Percentiles rank a stretch among this genome's conserved stretches.
Conservation (phyloP, 768 basidiomycete species). For the Termitomyces sp. region DNA sequence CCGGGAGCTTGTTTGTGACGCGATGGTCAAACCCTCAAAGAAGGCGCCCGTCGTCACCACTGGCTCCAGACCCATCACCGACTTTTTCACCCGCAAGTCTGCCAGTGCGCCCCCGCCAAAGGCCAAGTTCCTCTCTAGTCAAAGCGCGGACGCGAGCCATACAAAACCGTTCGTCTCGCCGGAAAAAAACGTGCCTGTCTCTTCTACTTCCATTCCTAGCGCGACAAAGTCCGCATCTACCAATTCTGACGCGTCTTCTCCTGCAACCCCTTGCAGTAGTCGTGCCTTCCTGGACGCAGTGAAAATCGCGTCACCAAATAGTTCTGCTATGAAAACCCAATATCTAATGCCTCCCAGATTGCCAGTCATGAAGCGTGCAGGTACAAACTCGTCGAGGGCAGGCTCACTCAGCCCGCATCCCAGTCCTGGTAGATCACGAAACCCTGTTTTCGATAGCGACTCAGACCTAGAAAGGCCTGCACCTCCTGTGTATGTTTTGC, state of each 20-base stretch:
- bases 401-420: slow-evolving; percentile 11
- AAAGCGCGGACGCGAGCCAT: slow-evolving; percentile 10
- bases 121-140: slow-evolving; percentile 7
- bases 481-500: slow-evolving; percentile 29
- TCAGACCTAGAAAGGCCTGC: slow-evolving; percentile 29
- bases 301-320: slow-evolving; percentile 23
- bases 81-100: slow-evolving; percentile 42
- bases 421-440: slow-evolving; percentile 26
- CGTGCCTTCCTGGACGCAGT: slow-evolving; percentile 17
- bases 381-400: slow-evolving; percentile 1
- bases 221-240: slow-evolving; percentile 17
- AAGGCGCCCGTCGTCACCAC: slow-evolving; percentile 19
- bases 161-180: slow-evolving; percentile 5
- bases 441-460: slow-evolving; percentile 36
- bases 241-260: slow-evolving; percentile 21
- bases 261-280: slow-evolving; percentile 5
- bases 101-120: slow-evolving; percentile 17
- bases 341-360: slow-evolving; percentile 9
- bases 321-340: slow-evolving; percentile 7
- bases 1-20: slow-evolving; percentile 20
- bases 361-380: slow-evolving; percentile 4
- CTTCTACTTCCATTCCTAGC: slow-evolving; percentile 9
- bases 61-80: slow-evolving; percentile 37
- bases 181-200: slow-evolving; percentile 9
- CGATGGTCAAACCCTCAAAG: slow-evolving; percentile 30